phyloP scores from a whole-genome alignment of 768 basidiomycete genomes.

The Hortiboletus campestris region DNA sequence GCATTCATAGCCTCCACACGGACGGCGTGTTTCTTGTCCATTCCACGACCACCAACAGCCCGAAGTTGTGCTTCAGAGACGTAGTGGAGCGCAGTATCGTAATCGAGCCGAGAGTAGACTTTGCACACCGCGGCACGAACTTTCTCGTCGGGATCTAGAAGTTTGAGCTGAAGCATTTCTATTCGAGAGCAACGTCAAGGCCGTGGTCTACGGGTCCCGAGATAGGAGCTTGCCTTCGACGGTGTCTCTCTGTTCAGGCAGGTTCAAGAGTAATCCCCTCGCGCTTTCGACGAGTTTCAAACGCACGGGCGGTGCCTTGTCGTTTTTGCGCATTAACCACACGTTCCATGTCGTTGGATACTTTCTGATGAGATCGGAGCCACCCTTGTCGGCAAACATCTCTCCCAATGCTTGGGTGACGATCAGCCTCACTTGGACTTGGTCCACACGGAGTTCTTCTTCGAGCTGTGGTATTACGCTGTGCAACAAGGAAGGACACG shows the following conservation, averaged over 20 bases:
- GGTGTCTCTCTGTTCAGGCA: slow-evolving; percentile 63
- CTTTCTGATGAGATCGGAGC: slow-evolving; percentile 70
- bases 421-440: slow-evolving; percentile 65
- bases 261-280: slow-evolving; percentile 56
- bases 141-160: slow-evolving; percentile 88
- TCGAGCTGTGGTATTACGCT: slow-evolving; percentile 93
- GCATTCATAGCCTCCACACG: slow-evolving; percentile 75
- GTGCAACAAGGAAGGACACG: slow-evolving; percentile 78
- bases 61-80: slow-evolving; percentile 63
- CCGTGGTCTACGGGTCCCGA: background rate
- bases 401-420: slow-evolving; percentile 86
- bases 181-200: slow-evolving; percentile 6
- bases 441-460: slow-evolving; percentile 81
- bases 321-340: slow-evolving; percentile 79
- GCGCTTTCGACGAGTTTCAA: slow-evolving; percentile 75
- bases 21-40: slow-evolving; percentile 80
- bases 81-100: slow-evolving; percentile 85
- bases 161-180: slow-evolving; percentile 63
- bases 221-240: slow-evolving; percentile 63
- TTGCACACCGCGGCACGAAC: slow-evolving; percentile 84
- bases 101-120: slow-evolving; percentile 80
- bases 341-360: slow-evolving; percentile 83
- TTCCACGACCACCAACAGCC: slow-evolving; percentile 63
- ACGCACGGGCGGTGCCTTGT: slow-evolving; percentile 69
- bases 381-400: slow-evolving; percentile 83